Percentiles rank a stretch among this genome's conserved stretches.
Conservation (phyloP, 306 rosid genomes). For the Dryas drummondii region DNA sequence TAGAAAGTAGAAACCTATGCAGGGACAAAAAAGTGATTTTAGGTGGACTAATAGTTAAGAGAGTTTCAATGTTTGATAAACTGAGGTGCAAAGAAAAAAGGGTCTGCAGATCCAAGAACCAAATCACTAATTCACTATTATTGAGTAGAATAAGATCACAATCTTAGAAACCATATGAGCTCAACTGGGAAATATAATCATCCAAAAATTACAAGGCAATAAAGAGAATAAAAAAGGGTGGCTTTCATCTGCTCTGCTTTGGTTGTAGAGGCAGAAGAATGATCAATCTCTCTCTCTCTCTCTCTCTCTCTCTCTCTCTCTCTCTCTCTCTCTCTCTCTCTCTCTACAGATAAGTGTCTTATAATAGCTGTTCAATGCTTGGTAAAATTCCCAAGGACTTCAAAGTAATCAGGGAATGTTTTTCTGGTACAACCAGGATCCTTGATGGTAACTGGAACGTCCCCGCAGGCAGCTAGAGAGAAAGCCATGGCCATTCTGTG, state of each 20-base stretch:
- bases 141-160: slow-evolving; percentile 15
- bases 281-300: neutral
- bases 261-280: slow-evolving; percentile 15
- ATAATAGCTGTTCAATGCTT: slow-evolving; percentile 48
- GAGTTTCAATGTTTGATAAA: neutral
- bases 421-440: slow-evolving; percentile 98
- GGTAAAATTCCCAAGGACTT: slow-evolving; percentile 76
- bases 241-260: slow-evolving; percentile 27
- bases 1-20: neutral
- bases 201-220: slow-evolving; percentile 15
- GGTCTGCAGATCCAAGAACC: slow-evolving; percentile 20
- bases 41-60: slow-evolving; percentile 8
- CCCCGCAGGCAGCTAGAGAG: slow-evolving; percentile 96
- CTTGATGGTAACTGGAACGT: slow-evolving; percentile 90
- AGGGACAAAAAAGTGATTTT: neutral
- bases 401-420: slow-evolving; percentile 96
- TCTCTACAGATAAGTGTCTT: slow-evolving; percentile 4
- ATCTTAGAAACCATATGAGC: slow-evolving; percentile 19
- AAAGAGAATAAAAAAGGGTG: slow-evolving; percentile 11
- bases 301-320: neutral
- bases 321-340: neutral
- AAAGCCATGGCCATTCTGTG: slow-evolving; percentile 99
- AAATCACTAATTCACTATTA: slow-evolving; percentile 1
- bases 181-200: slow-evolving; percentile 20
- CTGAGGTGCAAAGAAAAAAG: neutral